Evolutionary conservation across 2,329 filamentous ascomycete species (phyloP).

Genomic region (Drechslerella dactyloides): DNA sequence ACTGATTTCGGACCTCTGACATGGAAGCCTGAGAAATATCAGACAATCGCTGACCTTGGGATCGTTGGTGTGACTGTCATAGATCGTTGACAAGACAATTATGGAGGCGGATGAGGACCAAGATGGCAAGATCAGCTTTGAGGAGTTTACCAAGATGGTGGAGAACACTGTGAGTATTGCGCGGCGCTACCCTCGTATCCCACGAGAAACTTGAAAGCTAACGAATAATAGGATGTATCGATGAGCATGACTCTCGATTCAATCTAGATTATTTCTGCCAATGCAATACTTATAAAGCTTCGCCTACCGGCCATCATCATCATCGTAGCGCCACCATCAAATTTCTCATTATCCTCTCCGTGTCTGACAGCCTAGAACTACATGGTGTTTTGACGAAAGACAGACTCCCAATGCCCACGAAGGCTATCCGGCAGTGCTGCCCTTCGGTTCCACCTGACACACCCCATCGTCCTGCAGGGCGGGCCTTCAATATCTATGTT

Average conservation of each 20-base stretch:
- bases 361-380: too few species aligned
- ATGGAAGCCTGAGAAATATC: not conserved
- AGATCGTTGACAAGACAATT: slow-evolving; percentile 99
- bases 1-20: not conserved
- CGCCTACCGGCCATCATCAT: too few species aligned
- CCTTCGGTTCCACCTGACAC: too few species aligned
- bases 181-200: slow-evolving; percentile 57
- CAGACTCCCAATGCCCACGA: too few species aligned
- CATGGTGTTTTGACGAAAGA: too few species aligned
- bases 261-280: slow-evolving; percentile 14
- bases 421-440: too few species aligned
- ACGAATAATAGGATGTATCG: slow-evolving; percentile 64
- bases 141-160: slow-evolving; percentile 99
- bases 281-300: too few species aligned
- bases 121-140: slow-evolving; percentile 98
- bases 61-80: slow-evolving; percentile 16
- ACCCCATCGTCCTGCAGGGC: too few species aligned
- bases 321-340: too few species aligned
- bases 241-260: slow-evolving; percentile 75
- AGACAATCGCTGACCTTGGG: not conserved
- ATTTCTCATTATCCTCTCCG: too few species aligned
- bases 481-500: too few species aligned
- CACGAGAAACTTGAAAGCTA: slow-evolving; percentile 7
- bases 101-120: slow-evolving; percentile 98
- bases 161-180: slow-evolving; percentile 84